phyloP scores from a whole-genome alignment of 2,329 filamentous ascomycete species.

The Hypomyces rosellus region DNA sequence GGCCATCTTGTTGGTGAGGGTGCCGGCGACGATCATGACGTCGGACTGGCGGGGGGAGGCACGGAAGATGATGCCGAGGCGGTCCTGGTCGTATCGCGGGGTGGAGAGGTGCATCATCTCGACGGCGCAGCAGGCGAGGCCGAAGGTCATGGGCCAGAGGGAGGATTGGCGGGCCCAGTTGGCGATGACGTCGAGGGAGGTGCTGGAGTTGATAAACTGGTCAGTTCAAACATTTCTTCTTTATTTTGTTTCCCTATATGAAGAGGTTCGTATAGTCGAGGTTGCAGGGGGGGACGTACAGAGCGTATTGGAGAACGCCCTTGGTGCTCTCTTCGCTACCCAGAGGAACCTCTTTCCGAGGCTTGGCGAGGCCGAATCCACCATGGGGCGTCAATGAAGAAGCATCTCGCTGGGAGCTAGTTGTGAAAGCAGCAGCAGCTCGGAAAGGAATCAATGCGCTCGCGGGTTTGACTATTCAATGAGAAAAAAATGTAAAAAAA shows the following conservation, averaged over 20 bases:
- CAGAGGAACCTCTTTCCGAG: slow-evolving; percentile 66
- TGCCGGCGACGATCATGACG: slow-evolving; percentile 91
- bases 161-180: slow-evolving; percentile 84
- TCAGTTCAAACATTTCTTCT: slow-evolving; percentile 9
- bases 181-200: slow-evolving; percentile 69
- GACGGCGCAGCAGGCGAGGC: slow-evolving; percentile 79
- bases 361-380: slow-evolving; percentile 45
- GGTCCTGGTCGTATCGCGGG: slow-evolving; percentile 83
- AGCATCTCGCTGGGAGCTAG: slow-evolving; percentile 59
- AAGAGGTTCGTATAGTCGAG: background rate
- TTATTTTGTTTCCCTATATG: background rate
- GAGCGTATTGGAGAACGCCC: slow-evolving; percentile 74
- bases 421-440: slow-evolving; percentile 57
- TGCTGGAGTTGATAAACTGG: slow-evolving; percentile 40
- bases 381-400: slow-evolving; percentile 48
- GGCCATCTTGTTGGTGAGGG: slow-evolving; percentile 94
- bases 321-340: slow-evolving; percentile 75
- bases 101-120: slow-evolving; percentile 93
- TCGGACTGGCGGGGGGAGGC: slow-evolving; percentile 83
- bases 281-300: slow-evolving; percentile 51
- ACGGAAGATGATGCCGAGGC: slow-evolving; percentile 84
- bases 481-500: background rate
- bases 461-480: slow-evolving; percentile 55
- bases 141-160: slow-evolving; percentile 85
- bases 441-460: slow-evolving; percentile 58